Evolutionary conservation across 768 basidiomycete genomes (phyloP).

Genomic region (Rhodotorula paludigena): DNA sequence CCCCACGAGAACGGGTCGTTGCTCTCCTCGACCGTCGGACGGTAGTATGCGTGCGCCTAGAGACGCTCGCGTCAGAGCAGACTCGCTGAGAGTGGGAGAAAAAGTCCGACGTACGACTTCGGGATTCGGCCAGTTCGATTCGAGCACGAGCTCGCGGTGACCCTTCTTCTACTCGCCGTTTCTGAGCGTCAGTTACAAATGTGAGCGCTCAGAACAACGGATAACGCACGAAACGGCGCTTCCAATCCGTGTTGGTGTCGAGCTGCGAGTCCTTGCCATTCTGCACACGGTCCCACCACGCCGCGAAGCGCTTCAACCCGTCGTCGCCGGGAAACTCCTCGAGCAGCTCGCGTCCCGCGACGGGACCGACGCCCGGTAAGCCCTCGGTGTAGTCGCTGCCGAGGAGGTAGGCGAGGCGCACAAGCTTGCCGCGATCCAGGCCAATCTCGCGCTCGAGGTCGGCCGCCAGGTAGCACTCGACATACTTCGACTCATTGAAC

Average conservation of each 20-base stretch:
- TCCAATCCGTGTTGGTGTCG: conserved; percentile 64
- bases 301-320: conserved; percentile 71
- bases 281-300: conserved; percentile 94
- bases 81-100: not conserved
- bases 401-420: conserved; percentile 84
- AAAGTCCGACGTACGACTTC: conserved; percentile 61
- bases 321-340: conserved; percentile 85
- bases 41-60: conserved; percentile 86
- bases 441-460: conserved; percentile 85
- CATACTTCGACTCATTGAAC: conserved; percentile 99
- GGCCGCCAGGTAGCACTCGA: conserved; percentile 82
- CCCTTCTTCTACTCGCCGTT: conserved; percentile 66
- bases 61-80: not conserved
- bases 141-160: conserved; percentile 74
- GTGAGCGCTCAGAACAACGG: not conserved
- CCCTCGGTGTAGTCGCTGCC: conserved; percentile 97
- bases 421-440: conserved; percentile 74
- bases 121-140: conserved; percentile 85
- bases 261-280: conserved; percentile 74
- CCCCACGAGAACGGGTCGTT: conserved; percentile 97
- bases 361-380: conserved; percentile 83
- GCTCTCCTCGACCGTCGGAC: conserved; percentile 82
- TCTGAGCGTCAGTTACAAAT: not conserved
- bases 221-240: conserved; percentile 49
- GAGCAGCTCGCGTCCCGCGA: conserved; percentile 90